These are phyloP conservation scores for Rhypophila decipiens DNA, from an alignment of 495 filamentous ascomycete genomes.

Conservation along the genomic window DNA sequence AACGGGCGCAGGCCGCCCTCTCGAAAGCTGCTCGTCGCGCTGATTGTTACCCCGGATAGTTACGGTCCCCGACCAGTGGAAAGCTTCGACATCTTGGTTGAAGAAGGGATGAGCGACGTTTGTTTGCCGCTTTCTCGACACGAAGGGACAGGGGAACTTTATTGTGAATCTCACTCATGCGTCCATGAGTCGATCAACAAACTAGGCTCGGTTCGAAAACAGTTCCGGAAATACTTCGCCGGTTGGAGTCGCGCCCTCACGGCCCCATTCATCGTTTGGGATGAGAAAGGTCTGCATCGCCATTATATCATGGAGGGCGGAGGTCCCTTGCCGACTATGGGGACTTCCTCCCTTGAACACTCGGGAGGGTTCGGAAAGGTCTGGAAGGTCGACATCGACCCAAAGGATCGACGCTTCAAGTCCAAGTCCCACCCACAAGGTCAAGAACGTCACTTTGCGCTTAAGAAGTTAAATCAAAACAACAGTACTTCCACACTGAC, in stretches of 20 bases:
- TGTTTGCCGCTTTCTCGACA: not conserved
- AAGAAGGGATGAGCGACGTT: not conserved
- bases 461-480: slow-evolving; percentile 1
- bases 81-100: not conserved
- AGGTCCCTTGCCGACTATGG: slow-evolving; percentile 3
- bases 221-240: not conserved
- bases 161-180: not conserved
- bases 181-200: not conserved
- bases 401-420: not conserved
- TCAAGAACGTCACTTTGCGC: not conserved
- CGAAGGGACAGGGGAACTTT: not conserved
- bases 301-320: slow-evolving; percentile 6
- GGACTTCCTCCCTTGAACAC: not conserved
- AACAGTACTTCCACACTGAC: not conserved
- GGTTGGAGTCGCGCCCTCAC: not conserved
- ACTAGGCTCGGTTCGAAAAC: not conserved
- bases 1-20: not conserved
- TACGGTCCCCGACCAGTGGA: not conserved
- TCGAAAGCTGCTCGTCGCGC: slow-evolving; percentile 2
- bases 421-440: not conserved
- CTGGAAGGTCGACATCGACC: not conserved
- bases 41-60: not conserved
- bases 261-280: not conserved
- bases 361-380: not conserved
- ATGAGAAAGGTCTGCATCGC: not conserved